These are phyloP conservation scores for Neurospora sp. DNA, from an alignment of 495 filamentous ascomycete genomes.

Conservation along the genomic window DNA sequence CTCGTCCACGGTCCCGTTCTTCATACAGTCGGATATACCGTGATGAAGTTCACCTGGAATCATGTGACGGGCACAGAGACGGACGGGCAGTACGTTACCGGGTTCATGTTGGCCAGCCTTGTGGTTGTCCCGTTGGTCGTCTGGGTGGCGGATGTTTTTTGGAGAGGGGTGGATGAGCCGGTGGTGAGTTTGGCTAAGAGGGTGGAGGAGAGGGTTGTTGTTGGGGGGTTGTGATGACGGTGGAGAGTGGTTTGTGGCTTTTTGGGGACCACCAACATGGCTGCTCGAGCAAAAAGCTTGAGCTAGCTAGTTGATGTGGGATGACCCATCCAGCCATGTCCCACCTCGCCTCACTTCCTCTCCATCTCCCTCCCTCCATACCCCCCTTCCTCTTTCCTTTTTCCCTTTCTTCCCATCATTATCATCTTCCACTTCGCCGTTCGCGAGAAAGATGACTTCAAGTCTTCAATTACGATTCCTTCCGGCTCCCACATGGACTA, in stretches of 20 bases:
- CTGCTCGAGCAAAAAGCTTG: not conserved
- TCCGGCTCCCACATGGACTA: not conserved
- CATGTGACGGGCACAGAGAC: conserved; percentile 25
- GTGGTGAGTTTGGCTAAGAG: conserved; percentile 34
- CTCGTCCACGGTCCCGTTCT: conserved; percentile 43
- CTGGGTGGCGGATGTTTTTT: conserved; percentile 38
- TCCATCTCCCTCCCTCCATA: not conserved
- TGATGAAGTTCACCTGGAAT: conserved; percentile 26
- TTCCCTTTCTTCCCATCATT: too few relatives aligned
- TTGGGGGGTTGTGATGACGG: not conserved
- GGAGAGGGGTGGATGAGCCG: conserved; percentile 36
- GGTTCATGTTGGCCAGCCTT: conserved; percentile 24
- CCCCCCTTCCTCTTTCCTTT: not conserved
- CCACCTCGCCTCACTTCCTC: not conserved
- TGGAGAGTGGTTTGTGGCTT: not conserved
- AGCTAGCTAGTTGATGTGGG: not conserved
- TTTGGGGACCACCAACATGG: not conserved
- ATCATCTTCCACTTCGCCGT: too few relatives aligned
- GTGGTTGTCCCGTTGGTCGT: conserved; percentile 30
- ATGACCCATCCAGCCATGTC: not conserved
- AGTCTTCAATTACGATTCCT: not conserved
- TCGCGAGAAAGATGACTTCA: too few relatives aligned
- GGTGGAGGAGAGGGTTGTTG: conserved; percentile 23
- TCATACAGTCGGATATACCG: conserved; percentile 33
- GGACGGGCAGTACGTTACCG: conserved; percentile 18